These are phyloP conservation scores for Termitomyces sp. DNA, from an alignment of 768 basidiomycete genomes.

Conservation along the genomic window DNA sequence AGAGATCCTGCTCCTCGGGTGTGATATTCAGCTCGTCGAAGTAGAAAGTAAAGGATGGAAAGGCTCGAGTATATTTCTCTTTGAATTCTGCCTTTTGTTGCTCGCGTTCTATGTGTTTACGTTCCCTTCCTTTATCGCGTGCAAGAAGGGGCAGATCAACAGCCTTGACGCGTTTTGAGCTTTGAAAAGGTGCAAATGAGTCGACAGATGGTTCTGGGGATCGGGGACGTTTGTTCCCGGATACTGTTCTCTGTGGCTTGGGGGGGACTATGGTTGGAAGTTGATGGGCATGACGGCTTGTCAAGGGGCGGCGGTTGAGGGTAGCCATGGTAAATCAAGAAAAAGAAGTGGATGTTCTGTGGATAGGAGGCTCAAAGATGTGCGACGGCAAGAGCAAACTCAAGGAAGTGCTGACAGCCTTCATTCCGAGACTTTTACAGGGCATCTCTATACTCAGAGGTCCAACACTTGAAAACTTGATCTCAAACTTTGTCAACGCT, in stretches of 20 bases:
- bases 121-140: slow-evolving; percentile 41
- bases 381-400: neutral
- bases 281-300: slow-evolving; percentile 34
- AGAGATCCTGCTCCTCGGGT: slow-evolving; percentile 32
- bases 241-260: slow-evolving; percentile 27
- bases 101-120: slow-evolving; percentile 47
- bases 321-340: slow-evolving; percentile 39
- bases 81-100: slow-evolving; percentile 68
- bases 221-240: slow-evolving; percentile 40
- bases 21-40: slow-evolving; percentile 65
- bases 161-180: slow-evolving; percentile 44
- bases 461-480: neutral
- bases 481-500: neutral
- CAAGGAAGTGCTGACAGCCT: slow-evolving; percentile 16
- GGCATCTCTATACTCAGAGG: slow-evolving; percentile 46
- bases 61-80: slow-evolving; percentile 80
- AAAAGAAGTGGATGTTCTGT: slow-evolving; percentile 13
- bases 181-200: slow-evolving; percentile 10
- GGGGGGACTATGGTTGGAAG: slow-evolving; percentile 28
- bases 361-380: neutral
- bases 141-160: slow-evolving; percentile 15
- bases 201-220: slow-evolving; percentile 47
- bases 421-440: slow-evolving; percentile 57
- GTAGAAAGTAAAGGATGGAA: slow-evolving; percentile 82
- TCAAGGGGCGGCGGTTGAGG: slow-evolving; percentile 46